Evolutionary conservation across 176 grass and related monocot genomes (phyloP), one percentile per base, ranked within the genome.

Genomic region (Carex kokanica): DNA sequence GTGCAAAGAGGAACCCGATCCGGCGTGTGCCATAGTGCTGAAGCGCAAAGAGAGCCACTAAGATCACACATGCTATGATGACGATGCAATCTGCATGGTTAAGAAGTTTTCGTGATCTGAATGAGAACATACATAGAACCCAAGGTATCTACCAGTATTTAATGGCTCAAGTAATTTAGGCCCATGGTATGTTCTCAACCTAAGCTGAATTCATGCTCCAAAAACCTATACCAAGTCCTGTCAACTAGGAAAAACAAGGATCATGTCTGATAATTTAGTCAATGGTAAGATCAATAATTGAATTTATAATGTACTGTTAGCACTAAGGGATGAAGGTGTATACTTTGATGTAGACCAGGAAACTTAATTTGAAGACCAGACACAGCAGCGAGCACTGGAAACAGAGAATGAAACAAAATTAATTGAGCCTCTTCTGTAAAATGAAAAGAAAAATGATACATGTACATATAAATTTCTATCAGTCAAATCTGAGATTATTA

Each of bases 291-390:
- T 60, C 23, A 84, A 27, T 59, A 25, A 38, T 40, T 18, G 10
- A 36, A 40, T 62, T 61, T 11, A 15, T 24, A 61, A 17, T 84
- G 23, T 81, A 87, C 67, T 69, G n/a, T 4, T 74, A 74, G 20
- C 14, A 60, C 54, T 65, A 62, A 72, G 31, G 31, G 38, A 58
- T 6, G 54, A 59, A 57, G 16, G 17, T 53, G 34, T 88, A 94
- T 94, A 97, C 94, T 94, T 89, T 97, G 90, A 85, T 97, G 92
- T 57, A 97, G 81, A 77, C 84, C 87, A 41, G 94, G 94, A 81
- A 89, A 87, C 78, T 94, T 97, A 18, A 91, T 89, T 85, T 86
- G 89, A 24, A 97, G 92, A 64, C 94, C 94, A 81, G 94, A 94
- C 57, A 94, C 90, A 43, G 94, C 94, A 8, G 92, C 88, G 1